Base-by-base conservation (phyloP, 441 rosid species). In the Populus hybrid region DNA sequence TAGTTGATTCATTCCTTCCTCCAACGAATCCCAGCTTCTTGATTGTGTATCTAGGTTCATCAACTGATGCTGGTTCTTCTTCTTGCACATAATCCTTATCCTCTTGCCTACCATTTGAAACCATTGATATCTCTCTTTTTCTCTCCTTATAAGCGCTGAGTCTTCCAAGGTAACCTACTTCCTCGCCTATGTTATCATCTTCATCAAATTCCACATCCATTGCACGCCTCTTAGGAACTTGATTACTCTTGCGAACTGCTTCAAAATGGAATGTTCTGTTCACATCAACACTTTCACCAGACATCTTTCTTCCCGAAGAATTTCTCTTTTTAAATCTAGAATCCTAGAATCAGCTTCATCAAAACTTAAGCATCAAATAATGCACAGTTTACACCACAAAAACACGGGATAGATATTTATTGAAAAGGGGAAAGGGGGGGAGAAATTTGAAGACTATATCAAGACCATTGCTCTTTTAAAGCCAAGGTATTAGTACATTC, bases 91-190 rank as follows among this genome's bases (percentile, higher is more conserved):
- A 83, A 61, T 64, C 21, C 30, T 23, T 69, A 57, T 69, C 57
- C 30, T 53, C 78, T 89, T 75, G 83, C 78, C 73, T 84, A 85
- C 74, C 83, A 87, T 88, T 77, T 86, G 75, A 76, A 75, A 32
- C 30, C 28, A 82, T 82, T 20, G 81, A 86, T 63, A 84, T 88
- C 38, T 76, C 83, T 72, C 67, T 74, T 26, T 79, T 80, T 61
- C 82, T 76, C 9, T 73, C 78, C 88, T 81, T 90, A 21, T 87
- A 86, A 70, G 85, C 81, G 34, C 81, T 88, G 78, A 88, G 86
- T 79, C 85, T 94, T 75, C 90, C 94, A 77, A 93, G 78, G 81
- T 86, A 94, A 16, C 86, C 83, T 68, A 91, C 85, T 89, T 96
- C 98, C 64, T 86, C 94, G 84, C 75, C 81, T 18, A 7, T 57